These are phyloP conservation scores for Neopestalotiopsis rosae DNA, from an alignment of 2,329 filamentous ascomycete species.

Conservation along the genomic window DNA sequence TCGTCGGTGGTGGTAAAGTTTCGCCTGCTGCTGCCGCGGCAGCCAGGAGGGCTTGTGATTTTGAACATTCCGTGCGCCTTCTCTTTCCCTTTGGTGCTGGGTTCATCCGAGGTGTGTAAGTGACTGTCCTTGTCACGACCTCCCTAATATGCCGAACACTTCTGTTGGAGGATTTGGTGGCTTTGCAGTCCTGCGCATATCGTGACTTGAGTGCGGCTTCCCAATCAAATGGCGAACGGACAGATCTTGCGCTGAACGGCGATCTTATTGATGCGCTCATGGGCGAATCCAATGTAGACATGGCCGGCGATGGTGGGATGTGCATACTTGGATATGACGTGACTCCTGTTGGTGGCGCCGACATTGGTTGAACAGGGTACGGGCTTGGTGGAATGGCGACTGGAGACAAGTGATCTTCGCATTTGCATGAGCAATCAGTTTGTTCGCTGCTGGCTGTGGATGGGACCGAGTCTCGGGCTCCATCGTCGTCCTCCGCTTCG, in stretches of 20 bases:
- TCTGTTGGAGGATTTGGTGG: conserved; percentile 62
- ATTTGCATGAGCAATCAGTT: conserved; percentile 63
- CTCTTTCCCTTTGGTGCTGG: conserved; percentile 91
- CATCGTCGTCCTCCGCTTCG: conserved; percentile 51
- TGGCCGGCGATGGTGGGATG: conserved; percentile 76
- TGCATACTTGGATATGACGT: conserved; percentile 70
- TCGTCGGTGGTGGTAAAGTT: conserved; percentile 19
- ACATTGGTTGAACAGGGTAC: conserved; percentile 61
- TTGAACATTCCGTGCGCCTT: conserved; percentile 63
- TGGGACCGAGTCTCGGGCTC: conserved; percentile 49
- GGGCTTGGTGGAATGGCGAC: conserved; percentile 53
- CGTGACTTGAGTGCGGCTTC: conserved; percentile 72
- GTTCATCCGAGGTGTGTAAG: conserved; percentile 85
- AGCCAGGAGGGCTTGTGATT: conserved; percentile 20
- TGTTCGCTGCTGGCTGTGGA: conserved; percentile 62
- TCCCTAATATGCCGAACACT: conserved; percentile 78
- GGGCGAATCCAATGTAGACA: conserved; percentile 73
- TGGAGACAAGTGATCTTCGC: conserved; percentile 58
- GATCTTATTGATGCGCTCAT: conserved; percentile 70
- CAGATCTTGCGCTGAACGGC: conserved; percentile 72
- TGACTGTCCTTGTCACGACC: conserved; percentile 92
- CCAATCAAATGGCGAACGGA: conserved; percentile 80
- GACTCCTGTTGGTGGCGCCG: conserved; percentile 64
- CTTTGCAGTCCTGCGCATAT: conserved; percentile 62
- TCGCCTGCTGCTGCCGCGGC: conserved; percentile 20